Evolutionary conservation across 2,329 filamentous ascomycete genomes (phyloP), one percentile per base, ranked within the genome.

Genomic region (Ustilaginoidea virens): DNA sequence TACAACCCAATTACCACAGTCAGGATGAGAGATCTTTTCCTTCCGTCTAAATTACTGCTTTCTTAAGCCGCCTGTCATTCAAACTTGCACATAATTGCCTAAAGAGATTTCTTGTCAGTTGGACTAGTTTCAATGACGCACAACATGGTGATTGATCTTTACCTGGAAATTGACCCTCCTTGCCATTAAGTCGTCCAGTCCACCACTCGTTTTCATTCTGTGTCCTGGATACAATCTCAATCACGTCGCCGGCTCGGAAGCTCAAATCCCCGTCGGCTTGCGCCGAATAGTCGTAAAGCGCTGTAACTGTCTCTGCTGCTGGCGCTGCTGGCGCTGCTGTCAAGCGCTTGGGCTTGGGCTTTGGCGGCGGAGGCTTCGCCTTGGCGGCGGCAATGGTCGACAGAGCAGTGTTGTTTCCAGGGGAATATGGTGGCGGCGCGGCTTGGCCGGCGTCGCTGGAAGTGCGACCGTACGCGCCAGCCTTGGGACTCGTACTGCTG

Each of bases 121-220:
- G n/a, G n/a, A n/a, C n/a, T n/a, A n/a, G n/a, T n/a, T n/a, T n/a
- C n/a, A n/a, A n/a, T n/a, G n/a, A n/a, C n/a, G n/a, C n/a, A n/a
- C n/a, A n/a, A n/a, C n/a, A n/a, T n/a, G 24, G 28, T 27, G 17
- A 27, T 23, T 21, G n/a, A 22, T 6, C 17, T 72, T 49, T 64
- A 93, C 90, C 90, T 57, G 90, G 90, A 52, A 98, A 98, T 48
- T 96, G 87, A 16, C 90, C 90, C 46, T 80, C 63, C 55, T 77
- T 78, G 27, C 80, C 83, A 34, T 78, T 65, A 30, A 92, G 49
- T 48, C 73, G 80, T 21, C 90, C 90, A 7, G 67, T 76, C 90
- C 90, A 98, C 90, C 90, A 98, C 54, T 98, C 90, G 42, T 98
- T 96, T 29, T 82, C 76, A 45, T 93, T 94, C 37, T 69, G 65